Percentiles rank a stretch among this genome's conserved stretches.
Evolutionary conservation across 805 yeast species (phyloP).

Genomic region (Isabelozyma rhagii): DNA sequence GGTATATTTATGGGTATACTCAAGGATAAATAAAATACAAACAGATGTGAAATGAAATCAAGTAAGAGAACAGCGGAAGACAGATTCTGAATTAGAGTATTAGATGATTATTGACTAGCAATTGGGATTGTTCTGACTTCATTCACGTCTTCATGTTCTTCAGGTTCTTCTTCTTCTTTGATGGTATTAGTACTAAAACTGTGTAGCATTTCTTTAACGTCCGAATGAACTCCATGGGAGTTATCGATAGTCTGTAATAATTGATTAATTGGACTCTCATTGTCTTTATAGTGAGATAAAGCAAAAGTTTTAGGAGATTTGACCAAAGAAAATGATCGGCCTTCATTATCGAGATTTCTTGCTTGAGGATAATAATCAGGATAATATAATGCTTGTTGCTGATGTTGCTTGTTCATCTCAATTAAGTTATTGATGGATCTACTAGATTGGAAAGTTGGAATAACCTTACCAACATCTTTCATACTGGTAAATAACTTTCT

Average conservation of each 20-base stretch:
- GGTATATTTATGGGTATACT: no score
- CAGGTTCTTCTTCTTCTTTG: conserved; percentile 40
- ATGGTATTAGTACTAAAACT: conserved; percentile 37
- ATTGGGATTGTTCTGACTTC: background rate
- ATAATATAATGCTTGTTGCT: background rate
- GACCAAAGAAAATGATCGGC: conserved; percentile 21
- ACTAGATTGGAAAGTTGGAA: conserved; percentile 30
- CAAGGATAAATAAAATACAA: no score
- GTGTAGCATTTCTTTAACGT: conserved; percentile 17
- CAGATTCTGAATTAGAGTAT: background rate
- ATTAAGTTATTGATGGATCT: conserved; percentile 22
- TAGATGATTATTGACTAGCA: background rate
- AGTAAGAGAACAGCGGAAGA: background rate
- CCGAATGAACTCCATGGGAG: background rate
- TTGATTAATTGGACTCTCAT: conserved; percentile 35
- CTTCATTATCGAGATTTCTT: conserved; percentile 10
- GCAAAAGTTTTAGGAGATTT: conserved; percentile 42
- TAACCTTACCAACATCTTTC: conserved; percentile 29
- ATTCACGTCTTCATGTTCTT: conserved; percentile 5
- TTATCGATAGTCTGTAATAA: conserved; percentile 20
- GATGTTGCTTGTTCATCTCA: conserved; percentile 5
- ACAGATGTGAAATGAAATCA: background rate
- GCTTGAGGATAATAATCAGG: conserved; percentile 7
- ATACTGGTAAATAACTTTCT: conserved; percentile 24
- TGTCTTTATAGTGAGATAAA: conserved; percentile 31